Conservation (phyloP, 805 yeast species). For the Schwanniomyces vanrijiae region DNA sequence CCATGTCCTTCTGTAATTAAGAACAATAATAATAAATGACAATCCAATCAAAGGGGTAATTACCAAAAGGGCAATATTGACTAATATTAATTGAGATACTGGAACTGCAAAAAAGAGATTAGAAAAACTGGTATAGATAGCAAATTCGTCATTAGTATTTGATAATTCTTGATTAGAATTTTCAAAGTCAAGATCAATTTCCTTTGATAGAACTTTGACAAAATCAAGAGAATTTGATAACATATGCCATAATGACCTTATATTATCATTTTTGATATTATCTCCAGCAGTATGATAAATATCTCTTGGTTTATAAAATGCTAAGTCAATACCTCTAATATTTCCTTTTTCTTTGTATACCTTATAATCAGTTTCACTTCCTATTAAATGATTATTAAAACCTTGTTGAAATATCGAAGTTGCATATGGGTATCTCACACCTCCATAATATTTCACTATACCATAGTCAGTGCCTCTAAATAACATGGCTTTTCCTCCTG, state of each 20-base stretch:
- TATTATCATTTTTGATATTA: conserved; percentile 60
- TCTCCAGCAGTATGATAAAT: conserved; percentile 81
- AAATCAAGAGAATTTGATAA: conserved; percentile 67
- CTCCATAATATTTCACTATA: conserved; percentile 55
- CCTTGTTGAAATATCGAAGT: conserved; percentile 83
- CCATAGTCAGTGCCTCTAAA: conserved; percentile 84
- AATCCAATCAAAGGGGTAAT: conserved; percentile 54
- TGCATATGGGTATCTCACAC: conserved; percentile 71
- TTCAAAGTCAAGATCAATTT: conserved; percentile 32
- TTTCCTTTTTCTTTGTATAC: conserved; percentile 63
- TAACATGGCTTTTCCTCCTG: conserved; percentile 80
- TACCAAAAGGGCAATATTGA: conserved; percentile 53
- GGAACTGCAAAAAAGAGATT: conserved; percentile 62
- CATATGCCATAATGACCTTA: conserved; percentile 84
- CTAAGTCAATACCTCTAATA: conserved; percentile 83
- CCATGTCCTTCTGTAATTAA: conserved; percentile 49
- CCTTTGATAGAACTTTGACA: conserved; percentile 34
- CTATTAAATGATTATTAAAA: conserved; percentile 67
- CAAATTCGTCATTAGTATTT: conserved; percentile 26
- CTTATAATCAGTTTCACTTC: conserved; percentile 83
- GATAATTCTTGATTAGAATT: conserved; percentile 18
- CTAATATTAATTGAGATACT: conserved; percentile 44
- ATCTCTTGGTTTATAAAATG: conserved; percentile 83
- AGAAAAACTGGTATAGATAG: conserved; percentile 65
- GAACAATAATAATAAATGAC: conserved; percentile 47